Evolutionary conservation across 2,329 filamentous ascomycete genomes (phyloP).

Genomic region (Trichoderma polysporum): DNA sequence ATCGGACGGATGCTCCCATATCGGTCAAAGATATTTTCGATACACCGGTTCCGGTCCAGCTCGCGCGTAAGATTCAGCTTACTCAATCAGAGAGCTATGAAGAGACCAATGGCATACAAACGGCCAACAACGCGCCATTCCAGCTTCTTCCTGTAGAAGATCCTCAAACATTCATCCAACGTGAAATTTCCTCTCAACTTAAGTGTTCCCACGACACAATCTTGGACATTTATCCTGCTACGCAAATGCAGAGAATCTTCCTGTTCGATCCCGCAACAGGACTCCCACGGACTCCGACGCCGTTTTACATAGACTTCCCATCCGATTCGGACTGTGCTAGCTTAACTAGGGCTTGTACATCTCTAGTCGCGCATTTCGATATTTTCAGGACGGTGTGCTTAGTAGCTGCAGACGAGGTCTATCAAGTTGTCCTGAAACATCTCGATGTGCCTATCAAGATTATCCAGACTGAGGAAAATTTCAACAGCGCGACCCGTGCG

Average conservation of each 20-base stretch:
- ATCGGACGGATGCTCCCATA: background rate
- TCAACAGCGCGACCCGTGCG: background rate
- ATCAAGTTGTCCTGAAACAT: background rate
- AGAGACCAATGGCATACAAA: background rate
- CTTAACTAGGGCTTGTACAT: background rate
- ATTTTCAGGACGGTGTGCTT: background rate
- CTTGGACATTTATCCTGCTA: background rate
- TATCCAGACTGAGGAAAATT: background rate
- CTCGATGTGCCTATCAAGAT: background rate
- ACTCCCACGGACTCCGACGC: background rate
- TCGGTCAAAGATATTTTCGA: background rate
- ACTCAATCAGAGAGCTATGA: background rate
- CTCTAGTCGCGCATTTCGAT: background rate
- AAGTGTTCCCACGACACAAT: background rate
- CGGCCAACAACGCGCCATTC: background rate
- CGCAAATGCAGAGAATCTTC: background rate
- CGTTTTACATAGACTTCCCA: background rate
- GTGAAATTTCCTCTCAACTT: background rate
- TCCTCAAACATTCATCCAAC: background rate
- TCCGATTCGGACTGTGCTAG: background rate
- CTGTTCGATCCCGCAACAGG: background rate
- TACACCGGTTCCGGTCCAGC: background rate
- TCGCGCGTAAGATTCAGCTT: background rate
- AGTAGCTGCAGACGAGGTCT: background rate
- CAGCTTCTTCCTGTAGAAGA: background rate